A percentile compares a stretch with the other conserved stretches of the same genome.
Conservation (phyloP, 2,329 filamentous ascomycete species). For the Beauveria sp. region DNA sequence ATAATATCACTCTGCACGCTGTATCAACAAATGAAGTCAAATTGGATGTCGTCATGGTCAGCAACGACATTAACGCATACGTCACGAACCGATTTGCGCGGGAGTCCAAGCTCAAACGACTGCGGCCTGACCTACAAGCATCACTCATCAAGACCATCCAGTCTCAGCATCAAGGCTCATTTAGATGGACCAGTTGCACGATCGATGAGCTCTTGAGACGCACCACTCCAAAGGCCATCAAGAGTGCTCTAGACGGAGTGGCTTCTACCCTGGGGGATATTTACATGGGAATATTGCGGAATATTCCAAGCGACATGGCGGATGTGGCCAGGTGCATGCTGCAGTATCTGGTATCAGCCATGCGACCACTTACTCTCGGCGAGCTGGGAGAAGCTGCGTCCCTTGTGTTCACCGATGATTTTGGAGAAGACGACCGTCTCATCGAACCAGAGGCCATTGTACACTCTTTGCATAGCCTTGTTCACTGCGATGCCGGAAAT, state of each 20-base stretch:
- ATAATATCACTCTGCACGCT: neutral
- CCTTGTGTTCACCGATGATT: neutral
- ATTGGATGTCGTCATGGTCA: neutral
- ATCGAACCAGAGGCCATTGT: conserved; percentile 10
- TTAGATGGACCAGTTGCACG: conserved; percentile 8
- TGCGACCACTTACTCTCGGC: conserved; percentile 1
- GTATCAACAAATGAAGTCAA: neutral
- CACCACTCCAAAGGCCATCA: conserved; percentile 6
- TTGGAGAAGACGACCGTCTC: conserved; percentile 8
- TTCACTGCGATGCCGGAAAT: neutral
- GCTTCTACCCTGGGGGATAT: conserved; percentile 5
- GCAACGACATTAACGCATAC: conserved; percentile 1
- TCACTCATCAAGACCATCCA: neutral
- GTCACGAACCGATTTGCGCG: neutral
- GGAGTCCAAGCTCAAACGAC: neutral
- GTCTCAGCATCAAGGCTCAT: conserved; percentile 7
- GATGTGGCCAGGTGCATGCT: conserved; percentile 2
- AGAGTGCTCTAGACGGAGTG: neutral
- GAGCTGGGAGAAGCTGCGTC: conserved; percentile 4
- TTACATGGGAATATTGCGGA: neutral
- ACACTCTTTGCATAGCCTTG: neutral
- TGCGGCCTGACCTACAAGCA: conserved; percentile 1
- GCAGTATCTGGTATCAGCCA: conserved; percentile 2
- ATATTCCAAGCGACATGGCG: neutral
- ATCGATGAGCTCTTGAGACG: conserved; percentile 1